Percentiles rank a stretch among this genome's conserved stretches.
Conservation (phyloP, 768 basidiomycete species). For the Exidia glandulosa region DNA sequence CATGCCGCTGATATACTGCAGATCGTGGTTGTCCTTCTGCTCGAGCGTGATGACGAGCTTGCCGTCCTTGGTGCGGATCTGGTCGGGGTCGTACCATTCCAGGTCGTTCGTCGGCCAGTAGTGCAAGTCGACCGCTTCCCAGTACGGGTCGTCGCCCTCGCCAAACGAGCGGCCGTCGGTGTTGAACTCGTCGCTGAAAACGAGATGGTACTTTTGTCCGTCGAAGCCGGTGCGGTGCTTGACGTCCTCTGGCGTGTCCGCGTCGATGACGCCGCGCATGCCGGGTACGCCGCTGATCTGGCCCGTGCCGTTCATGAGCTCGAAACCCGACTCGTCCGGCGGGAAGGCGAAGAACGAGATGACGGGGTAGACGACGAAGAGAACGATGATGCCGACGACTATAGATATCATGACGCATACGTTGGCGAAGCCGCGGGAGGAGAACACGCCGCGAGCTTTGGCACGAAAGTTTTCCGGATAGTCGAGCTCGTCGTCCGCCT, state of each 20-base stretch:
- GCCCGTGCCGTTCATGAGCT: conserved; percentile 64
- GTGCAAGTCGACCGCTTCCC: conserved; percentile 80
- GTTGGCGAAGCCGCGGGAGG: conserved; percentile 70
- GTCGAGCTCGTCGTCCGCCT: neutral
- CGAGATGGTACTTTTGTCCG: conserved; percentile 67
- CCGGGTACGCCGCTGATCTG: conserved; percentile 71
- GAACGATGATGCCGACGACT: conserved; percentile 51
- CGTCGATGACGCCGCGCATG: conserved; percentile 63
- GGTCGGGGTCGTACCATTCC: conserved; percentile 73
- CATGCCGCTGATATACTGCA: conserved; percentile 76
- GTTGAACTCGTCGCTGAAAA: conserved; percentile 85
- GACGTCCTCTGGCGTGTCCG: conserved; percentile 53
- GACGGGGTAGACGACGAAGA: conserved; percentile 88
- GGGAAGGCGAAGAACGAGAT: conserved; percentile 37
- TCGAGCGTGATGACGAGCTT: conserved; percentile 73
- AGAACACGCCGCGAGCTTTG: conserved; percentile 22
- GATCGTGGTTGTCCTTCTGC: conserved; percentile 56
- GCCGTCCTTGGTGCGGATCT: conserved; percentile 67
- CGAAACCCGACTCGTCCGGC: conserved; percentile 25
- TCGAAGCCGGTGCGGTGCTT: conserved; percentile 54
- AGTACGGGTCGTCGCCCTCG: conserved; percentile 72
- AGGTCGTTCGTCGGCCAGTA: conserved; percentile 73
- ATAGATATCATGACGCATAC: conserved; percentile 62
- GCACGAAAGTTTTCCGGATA: neutral
- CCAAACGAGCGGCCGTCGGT: conserved; percentile 60